phyloP scores from a whole-genome alignment of 78 protist species.

The Dictyostelium citrinum region DNA sequence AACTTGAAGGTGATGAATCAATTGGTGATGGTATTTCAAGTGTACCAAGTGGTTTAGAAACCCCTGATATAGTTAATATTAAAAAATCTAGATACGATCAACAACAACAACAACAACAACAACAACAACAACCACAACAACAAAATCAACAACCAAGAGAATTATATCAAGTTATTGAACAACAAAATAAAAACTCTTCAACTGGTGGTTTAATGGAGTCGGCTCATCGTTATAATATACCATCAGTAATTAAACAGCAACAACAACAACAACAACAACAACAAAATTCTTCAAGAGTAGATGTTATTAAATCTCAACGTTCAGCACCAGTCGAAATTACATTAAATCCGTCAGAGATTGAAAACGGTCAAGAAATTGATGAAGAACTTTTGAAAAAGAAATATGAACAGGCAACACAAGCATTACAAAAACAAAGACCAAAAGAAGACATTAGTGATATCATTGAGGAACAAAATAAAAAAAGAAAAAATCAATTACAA shows the following conservation, averaged over 20 bases:
- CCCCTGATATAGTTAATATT: slow-evolving; percentile 79
- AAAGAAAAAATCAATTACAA: slow-evolving; percentile 14
- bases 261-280: not conserved
- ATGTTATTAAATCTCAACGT: slow-evolving; percentile 49
- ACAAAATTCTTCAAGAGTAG: slow-evolving; percentile 31
- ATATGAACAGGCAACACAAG: slow-evolving; percentile 76
- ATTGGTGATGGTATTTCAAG: slow-evolving; percentile 14
- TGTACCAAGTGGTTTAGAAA: slow-evolving; percentile 78
- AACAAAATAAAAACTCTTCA: slow-evolving; percentile 3
- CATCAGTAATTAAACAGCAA: slow-evolving; percentile 5
- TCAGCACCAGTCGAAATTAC: slow-evolving; percentile 67
- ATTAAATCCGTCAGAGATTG: slow-evolving; percentile 56
- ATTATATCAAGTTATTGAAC: slow-evolving; percentile 69
- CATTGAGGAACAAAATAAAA: slow-evolving; percentile 47
- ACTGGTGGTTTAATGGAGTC: slow-evolving; percentile 81
- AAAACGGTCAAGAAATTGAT: slow-evolving; percentile 35
- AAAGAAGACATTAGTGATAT: slow-evolving; percentile 68
- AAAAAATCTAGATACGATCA: not conserved
- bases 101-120: not conserved
- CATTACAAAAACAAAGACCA: not conserved
- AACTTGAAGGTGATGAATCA: not conserved
- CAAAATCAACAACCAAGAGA: slow-evolving; percentile 26
- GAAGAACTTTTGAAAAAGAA: slow-evolving; percentile 73
- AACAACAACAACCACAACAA: not conserved
- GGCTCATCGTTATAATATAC: slow-evolving; percentile 62